Evolutionary conservation across 1,284 basidiomycete species (phyloP), one percentile per base, ranked within the genome.

Genomic region (Peniophora sp.): DNA sequence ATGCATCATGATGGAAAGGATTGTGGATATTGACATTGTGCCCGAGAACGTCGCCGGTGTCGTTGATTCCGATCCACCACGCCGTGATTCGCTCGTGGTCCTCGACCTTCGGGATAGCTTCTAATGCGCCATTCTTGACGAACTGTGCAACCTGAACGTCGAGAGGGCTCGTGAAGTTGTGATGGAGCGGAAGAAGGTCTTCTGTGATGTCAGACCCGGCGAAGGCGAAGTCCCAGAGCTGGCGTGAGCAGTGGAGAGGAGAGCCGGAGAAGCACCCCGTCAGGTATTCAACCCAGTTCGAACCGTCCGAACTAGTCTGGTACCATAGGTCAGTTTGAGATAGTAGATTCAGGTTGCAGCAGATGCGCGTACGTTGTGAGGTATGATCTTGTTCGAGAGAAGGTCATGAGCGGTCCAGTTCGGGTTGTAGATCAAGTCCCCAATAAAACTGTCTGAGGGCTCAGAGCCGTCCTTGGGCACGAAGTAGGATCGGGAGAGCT

Each of bases 31-130:
- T 22, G 55, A 76, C 75, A 9, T 72, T 73, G 5, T 76, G 78
- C 43, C 60, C 61, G n/a, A 71, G 51, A 1, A 73, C 71, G 58
- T 79, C 77, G 3, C 76, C 74, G 1, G 76, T 78, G 56, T 79
- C 78, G 59, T 79, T 79, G 48, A 79, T 79, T 3, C 78, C 78
- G 51, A 79, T 79, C 75, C 76, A 81, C 77, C 77, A 81, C 2
- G 69, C 66, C 3, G 74, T 73, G 32, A 79, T 58, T 0, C 77
- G 77, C 51, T 72, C 60, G 11, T 20, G 24, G 24, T 57, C 62
- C 0, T 60, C 46, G 6, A 72, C 72, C 56, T 74, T 73, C 2
- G 76, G 73, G 8, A 79, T 59, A 20, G 75, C 62, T 24, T 66
- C 56, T 3, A 73, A 66, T 0, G 71, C 77, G 55, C 68, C 76